A percentile compares a stretch with the other conserved stretches of the same genome.
phyloP scores from a whole-genome alignment of 169 alveolate genomes.

The Amoebophrya sp. region DNA sequence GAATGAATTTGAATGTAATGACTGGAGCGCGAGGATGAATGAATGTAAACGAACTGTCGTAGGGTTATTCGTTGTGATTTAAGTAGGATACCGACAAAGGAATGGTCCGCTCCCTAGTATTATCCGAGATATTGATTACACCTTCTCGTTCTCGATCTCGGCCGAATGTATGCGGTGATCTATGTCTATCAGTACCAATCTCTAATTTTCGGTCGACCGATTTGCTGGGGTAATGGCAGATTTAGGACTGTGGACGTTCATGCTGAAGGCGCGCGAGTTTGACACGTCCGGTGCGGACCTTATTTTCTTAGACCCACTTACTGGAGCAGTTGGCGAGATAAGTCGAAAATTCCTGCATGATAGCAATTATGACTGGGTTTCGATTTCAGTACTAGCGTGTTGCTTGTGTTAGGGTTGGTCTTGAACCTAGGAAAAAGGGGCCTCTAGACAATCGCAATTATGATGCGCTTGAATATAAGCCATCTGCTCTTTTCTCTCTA shows the following conservation, averaged over 20 bases:
- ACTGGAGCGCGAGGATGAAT: no score
- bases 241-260: not conserved
- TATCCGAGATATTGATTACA: not conserved
- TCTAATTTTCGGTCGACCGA: not conserved
- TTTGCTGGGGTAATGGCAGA: not conserved
- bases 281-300: not conserved
- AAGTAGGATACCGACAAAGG: not conserved
- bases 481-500: no score
- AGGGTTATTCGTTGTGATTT: not conserved
- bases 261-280: not conserved
- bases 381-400: no score
- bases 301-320: not conserved
- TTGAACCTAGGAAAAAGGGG: no score
- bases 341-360: not conserved
- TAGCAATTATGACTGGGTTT: not conserved
- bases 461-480: no score
- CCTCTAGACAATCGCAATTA: no score
- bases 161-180: not conserved
- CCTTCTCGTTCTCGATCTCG: not conserved
- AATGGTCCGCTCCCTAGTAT: not conserved
- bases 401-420: no score
- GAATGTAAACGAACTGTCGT: not conserved
- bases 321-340: not conserved
- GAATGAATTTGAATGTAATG: no score
- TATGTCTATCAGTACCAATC: no score